Conservation (phyloP, 805 yeast species). For the Ogataea neopini region DNA sequence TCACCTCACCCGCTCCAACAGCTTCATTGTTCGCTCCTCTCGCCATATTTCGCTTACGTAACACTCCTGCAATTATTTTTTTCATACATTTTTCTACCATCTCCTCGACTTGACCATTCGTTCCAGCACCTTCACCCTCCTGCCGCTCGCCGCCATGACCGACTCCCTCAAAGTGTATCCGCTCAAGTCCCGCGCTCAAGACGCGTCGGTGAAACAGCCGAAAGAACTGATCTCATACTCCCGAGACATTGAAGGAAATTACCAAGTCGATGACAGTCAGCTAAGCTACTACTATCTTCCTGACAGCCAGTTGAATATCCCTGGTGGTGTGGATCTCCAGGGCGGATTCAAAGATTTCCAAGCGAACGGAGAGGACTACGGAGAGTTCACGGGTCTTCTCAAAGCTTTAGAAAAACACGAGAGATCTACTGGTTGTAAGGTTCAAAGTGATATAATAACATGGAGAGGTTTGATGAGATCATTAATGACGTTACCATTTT, state of each 20-base stretch:
- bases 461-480: conserved; percentile 85
- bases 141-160: no score
- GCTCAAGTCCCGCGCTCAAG: conserved; percentile 50
- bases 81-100: neutral
- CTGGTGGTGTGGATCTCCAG: conserved; percentile 58
- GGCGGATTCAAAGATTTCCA: conserved; percentile 64
- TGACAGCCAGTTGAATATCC: conserved; percentile 57
- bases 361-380: conserved; percentile 54
- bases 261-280: conserved; percentile 51
- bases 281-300: conserved; percentile 81
- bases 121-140: neutral
- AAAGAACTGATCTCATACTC: conserved; percentile 74
- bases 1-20: no score
- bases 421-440: conserved; percentile 41
- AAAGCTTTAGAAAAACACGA: conserved; percentile 59
- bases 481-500: conserved; percentile 67
- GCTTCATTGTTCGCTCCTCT: no score
- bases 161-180: conserved; percentile 34
- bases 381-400: conserved; percentile 57
- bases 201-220: conserved; percentile 81
- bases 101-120: neutral
- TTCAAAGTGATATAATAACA: conserved; percentile 68
- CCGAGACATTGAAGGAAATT: conserved; percentile 50
- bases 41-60: neutral
- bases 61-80: neutral